phyloP scores from a whole-genome alignment of 2,329 filamentous ascomycete species.

The Mycocentrospora acerina region DNA sequence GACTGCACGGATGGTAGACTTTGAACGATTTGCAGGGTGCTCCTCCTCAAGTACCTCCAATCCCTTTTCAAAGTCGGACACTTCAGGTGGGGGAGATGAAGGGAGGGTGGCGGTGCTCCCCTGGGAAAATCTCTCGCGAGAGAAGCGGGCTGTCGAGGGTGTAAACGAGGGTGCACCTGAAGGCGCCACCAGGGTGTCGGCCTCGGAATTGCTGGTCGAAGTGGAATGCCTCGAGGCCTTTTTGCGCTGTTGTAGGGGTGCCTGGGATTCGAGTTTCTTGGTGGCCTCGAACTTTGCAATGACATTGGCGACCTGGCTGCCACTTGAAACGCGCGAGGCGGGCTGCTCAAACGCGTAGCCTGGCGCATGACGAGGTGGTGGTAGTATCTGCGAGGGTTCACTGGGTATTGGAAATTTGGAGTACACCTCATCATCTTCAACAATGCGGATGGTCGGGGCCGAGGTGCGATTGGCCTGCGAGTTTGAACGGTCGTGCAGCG shows the following conservation, averaged over 20 bases:
- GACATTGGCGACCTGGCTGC: constrained; percentile 38
- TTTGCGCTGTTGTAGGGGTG: constrained; percentile 32
- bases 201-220: constrained; percentile 42
- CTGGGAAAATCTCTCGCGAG: constrained; percentile 35
- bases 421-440: constrained; percentile 41
- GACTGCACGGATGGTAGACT: constrained; percentile 41
- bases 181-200: constrained; percentile 41
- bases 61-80: constrained; percentile 30
- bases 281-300: constrained; percentile 41
- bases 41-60: constrained; percentile 40
- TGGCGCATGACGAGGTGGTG: constrained; percentile 40
- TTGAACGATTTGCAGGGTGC: constrained; percentile 18
- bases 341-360: constrained; percentile 43
- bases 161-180: constrained; percentile 38
- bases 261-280: constrained; percentile 35
- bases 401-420: constrained; percentile 44
- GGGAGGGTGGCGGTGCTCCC: constrained; percentile 44
- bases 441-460: constrained; percentile 45
- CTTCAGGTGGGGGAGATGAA: constrained; percentile 36
- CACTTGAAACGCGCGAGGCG: constrained; percentile 44
- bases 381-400: constrained; percentile 43
- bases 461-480: constrained; percentile 40
- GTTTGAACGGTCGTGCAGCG: constrained; percentile 43
- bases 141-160: too few species aligned
- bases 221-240: constrained; percentile 40